phyloP scores from a whole-genome alignment of 2,329 filamentous ascomycete genomes.

The Volutella citrinella region DNA sequence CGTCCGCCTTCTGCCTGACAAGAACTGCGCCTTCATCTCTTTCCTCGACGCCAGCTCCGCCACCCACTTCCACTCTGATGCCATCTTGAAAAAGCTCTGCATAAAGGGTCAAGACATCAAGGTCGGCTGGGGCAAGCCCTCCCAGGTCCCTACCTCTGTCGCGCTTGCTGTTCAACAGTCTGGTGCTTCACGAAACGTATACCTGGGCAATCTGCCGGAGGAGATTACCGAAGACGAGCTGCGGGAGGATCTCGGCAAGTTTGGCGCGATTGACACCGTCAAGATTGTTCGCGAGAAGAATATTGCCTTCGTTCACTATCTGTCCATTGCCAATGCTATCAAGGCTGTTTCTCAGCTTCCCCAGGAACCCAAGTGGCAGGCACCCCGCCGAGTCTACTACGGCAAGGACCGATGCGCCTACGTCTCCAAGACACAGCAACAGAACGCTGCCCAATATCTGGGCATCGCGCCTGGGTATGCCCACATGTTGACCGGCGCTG shows the following conservation, averaged over 20 bases:
- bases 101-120: constrained; percentile 99
- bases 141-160: constrained; percentile 94
- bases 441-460: constrained; percentile 96
- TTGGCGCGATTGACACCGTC: constrained; percentile 92
- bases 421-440: constrained; percentile 98
- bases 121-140: constrained; percentile 98
- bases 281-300: constrained; percentile 98
- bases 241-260: constrained; percentile 92
- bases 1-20: constrained; percentile 93
- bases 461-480: constrained; percentile 96
- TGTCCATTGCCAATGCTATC: constrained; percentile 97
- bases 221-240: constrained; percentile 89
- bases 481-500: constrained; percentile 91
- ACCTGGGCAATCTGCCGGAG: constrained; percentile 88
- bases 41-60: constrained; percentile 97
- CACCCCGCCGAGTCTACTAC: constrained; percentile 93
- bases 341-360: constrained; percentile 96
- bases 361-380: constrained; percentile 95
- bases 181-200: constrained; percentile 93
- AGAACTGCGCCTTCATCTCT: constrained; percentile 99
- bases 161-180: constrained; percentile 97
- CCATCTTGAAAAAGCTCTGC: constrained; percentile 98
- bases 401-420: constrained; percentile 98
- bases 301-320: constrained; percentile 95
- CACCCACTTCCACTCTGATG: constrained; percentile 98